phyloP scores from a whole-genome alignment of 2,329 filamentous ascomycete genomes.

The Neopestalotiopsis sp. region DNA sequence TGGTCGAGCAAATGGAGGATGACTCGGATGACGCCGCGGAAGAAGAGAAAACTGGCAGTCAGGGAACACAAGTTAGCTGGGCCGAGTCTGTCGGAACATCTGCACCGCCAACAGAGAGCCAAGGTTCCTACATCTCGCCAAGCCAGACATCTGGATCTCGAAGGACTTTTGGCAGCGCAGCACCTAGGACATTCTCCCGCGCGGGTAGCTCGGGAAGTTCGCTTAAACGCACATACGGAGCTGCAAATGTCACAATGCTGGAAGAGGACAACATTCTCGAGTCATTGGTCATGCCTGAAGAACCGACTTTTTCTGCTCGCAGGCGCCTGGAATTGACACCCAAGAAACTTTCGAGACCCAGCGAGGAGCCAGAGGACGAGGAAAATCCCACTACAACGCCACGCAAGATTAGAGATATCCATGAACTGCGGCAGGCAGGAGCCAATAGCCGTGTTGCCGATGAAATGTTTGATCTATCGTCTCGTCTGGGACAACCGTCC shows the following conservation, averaged over 20 bases:
- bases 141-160: conserved; percentile 25
- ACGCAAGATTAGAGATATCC: conserved; percentile 64
- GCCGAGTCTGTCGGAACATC: conserved; percentile 24
- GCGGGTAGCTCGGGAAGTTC: conserved; percentile 30
- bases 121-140: conserved; percentile 32
- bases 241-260: conserved; percentile 34
- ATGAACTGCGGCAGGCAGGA: conserved; percentile 69
- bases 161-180: conserved; percentile 20
- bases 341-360: conserved; percentile 26
- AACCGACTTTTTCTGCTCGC: conserved; percentile 24
- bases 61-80: conserved; percentile 21
- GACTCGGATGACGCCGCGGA: conserved; percentile 24
- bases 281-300: conserved; percentile 31
- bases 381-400: conserved; percentile 48
- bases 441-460: conserved; percentile 70
- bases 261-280: conserved; percentile 38
- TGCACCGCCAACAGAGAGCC: conserved; percentile 26
- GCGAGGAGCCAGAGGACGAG: conserved; percentile 41
- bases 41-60: conserved; percentile 19
- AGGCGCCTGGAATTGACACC: conserved; percentile 36
- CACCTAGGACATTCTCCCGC: conserved; percentile 31
- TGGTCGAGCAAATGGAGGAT: conserved; percentile 34
- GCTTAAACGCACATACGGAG: conserved; percentile 38
- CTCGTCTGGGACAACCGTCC: conserved; percentile 60
- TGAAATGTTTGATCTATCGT: conserved; percentile 67